phyloP scores from a whole-genome alignment of 2,329 filamentous ascomycete species.

The Coccinonectria pachysandricola region DNA sequence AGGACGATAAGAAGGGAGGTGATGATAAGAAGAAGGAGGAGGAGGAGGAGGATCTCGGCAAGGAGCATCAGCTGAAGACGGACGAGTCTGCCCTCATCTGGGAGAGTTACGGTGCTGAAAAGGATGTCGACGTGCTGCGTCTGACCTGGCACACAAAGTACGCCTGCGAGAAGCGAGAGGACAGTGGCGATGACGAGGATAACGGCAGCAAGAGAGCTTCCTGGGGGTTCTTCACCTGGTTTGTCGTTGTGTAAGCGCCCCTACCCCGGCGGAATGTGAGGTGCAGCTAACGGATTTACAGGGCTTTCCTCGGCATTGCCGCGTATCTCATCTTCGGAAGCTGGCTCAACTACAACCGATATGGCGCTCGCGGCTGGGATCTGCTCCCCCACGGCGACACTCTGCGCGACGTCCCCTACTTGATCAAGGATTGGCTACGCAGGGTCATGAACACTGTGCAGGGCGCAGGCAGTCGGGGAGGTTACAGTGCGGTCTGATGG shows the following conservation, averaged over 20 bases:
- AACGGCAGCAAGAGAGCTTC: slow-evolving; percentile 38
- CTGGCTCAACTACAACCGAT: slow-evolving; percentile 98
- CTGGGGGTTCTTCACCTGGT: slow-evolving; percentile 98
- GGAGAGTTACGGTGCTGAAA: slow-evolving; percentile 56
- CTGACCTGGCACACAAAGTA: slow-evolving; percentile 82
- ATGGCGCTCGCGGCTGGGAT: slow-evolving; percentile 91
- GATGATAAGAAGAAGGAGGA: slow-evolving; percentile 24
- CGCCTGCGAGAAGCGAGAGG: slow-evolving; percentile 56
- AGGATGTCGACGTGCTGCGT: slow-evolving; percentile 52
- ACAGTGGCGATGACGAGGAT: slow-evolving; percentile 32
- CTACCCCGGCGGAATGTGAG: too few relatives aligned
- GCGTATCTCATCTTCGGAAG: slow-evolving; percentile 95
- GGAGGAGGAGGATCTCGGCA: slow-evolving; percentile 27
- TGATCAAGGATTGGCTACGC: slow-evolving; percentile 79
- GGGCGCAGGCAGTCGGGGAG: slow-evolving; percentile 72
- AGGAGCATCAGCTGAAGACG: slow-evolving; percentile 43
- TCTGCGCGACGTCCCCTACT: slow-evolving; percentile 83
- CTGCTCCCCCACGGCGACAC: slow-evolving; percentile 86
- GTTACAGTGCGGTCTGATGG: slow-evolving; percentile 93
- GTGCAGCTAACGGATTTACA: slow-evolving; percentile 29
- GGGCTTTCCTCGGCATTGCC: slow-evolving; percentile 73
- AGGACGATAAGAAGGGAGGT: slow-evolving; percentile 23
- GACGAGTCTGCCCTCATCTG: slow-evolving; percentile 60
- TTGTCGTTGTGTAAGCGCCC: slow-evolving; percentile 73
- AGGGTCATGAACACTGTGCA: slow-evolving; percentile 75